Evolutionary conservation across 1,284 basidiomycete species (phyloP), one percentile per base, ranked within the genome.

Genomic region (Leccinum subatratum): DNA sequence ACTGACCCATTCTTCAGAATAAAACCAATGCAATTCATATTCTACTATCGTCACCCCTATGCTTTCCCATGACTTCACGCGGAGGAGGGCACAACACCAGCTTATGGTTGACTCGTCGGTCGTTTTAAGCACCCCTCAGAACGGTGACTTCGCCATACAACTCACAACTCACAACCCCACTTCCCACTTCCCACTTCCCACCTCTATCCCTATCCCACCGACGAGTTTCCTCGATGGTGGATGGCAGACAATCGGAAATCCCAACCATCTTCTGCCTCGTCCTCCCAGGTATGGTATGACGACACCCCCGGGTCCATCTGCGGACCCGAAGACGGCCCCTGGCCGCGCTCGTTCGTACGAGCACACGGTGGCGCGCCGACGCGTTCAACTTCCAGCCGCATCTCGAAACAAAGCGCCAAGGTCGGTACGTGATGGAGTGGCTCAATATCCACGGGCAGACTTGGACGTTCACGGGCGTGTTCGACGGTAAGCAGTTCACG

Each of bases 381-480:
- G 81, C 79, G 57, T 73, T 88, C 72, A 86, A 88, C 69, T 89
- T 89, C 67, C 87, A 89, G 69, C 87, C 87, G 3, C 86, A 83
- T 54, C 75, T 77, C 1, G 77, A 73, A 5, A 79, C 81, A 25
- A 81, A 79, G 20, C 77, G 72, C 1, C 87, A 90, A 76, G 88
- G 90, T 71, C 82, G 88, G 63, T 85, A 86, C 69, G 81, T 85
- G 34, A 81, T 88, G 64, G 83, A 83, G 18, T 79, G 84, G 71
- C 79, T 90, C 69, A 77, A 85, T 48, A 77, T 90, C 61, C 78
- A 80, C 63, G 87, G 86, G 6, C 81, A 79, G 42, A 78, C 77
- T 61, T 90, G 88, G 88, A 81, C 81, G 9, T 81, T 90, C 69
- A 86, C 86, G 1, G 87, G 85, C 51, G 85, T 90, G 39, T 90